phyloP scores from a whole-genome alignment of 1,284 basidiomycete species.

The Baeospora myosura region DNA sequence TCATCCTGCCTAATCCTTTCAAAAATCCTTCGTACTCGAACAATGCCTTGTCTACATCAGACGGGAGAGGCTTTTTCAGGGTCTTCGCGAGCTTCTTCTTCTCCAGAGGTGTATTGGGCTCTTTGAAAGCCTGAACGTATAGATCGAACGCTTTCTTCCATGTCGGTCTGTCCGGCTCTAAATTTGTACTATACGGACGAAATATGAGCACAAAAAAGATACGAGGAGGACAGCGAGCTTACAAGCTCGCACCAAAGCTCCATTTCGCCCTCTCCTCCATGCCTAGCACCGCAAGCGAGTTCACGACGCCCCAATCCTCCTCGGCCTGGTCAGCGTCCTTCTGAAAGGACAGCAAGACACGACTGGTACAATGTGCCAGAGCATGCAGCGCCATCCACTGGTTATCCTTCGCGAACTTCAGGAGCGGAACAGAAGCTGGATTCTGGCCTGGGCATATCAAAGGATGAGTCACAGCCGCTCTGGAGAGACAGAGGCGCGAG shows the following conservation, averaged over 20 bases:
- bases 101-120: slow-evolving; percentile 39
- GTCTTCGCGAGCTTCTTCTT: slow-evolving; percentile 52
- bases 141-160: slow-evolving; percentile 60
- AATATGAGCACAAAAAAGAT: too few species aligned
- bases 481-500: slow-evolving; percentile 64
- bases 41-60: slow-evolving; percentile 47
- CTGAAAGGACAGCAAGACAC: slow-evolving; percentile 53
- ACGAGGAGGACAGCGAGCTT: too few species aligned
- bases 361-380: slow-evolving; percentile 57
- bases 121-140: slow-evolving; percentile 51
- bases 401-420: slow-evolving; percentile 50
- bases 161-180: slow-evolving; percentile 49
- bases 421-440: slow-evolving; percentile 52
- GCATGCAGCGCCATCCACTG: slow-evolving; percentile 76
- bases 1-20: slow-evolving; percentile 73
- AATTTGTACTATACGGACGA: not conserved
- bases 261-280: slow-evolving; percentile 65
- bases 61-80: slow-evolving; percentile 48
- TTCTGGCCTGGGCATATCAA: slow-evolving; percentile 74
- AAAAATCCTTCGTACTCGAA: slow-evolving; percentile 75
- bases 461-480: slow-evolving; percentile 57
- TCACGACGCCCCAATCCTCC: slow-evolving; percentile 44
- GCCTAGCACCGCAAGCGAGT: slow-evolving; percentile 51
- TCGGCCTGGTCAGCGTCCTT: slow-evolving; percentile 34
- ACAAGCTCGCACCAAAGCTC: too few species aligned